Base-by-base conservation (phyloP, 2,329 filamentous ascomycete genomes). In the Nakataea oryzae region DNA sequence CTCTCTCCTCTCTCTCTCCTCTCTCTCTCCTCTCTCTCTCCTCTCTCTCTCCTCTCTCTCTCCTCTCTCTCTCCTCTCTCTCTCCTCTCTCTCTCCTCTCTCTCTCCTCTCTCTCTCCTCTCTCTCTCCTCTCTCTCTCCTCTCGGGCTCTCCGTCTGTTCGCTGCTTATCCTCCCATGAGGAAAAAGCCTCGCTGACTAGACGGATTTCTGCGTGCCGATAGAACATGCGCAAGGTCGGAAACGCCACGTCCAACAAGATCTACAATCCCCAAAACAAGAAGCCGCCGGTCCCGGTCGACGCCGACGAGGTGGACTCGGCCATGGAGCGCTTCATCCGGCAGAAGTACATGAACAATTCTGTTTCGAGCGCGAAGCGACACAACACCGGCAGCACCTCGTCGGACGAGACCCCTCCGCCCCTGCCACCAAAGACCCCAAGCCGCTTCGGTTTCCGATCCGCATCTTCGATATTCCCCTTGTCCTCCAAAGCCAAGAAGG, bases 211-310 rank as follows among this genome's bases (percentile, higher is more conserved):
- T 30, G 64, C 8, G 17, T 21, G 3, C 21, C 41, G 17, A 50
- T 69, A 97, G 91, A 93, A 88, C 71, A 99, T 99, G 95, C 95
- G 90, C 77, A 89, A 88, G 70, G 88, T 91, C 69, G 95, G 95
- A 70, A 99, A 99, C 72, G 76, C 81, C 59, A 82, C 86, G 54
- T 96, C 91, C 62, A 99, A 99, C 79, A 88, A 89, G 73, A 84
- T 86, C 63, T 97, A 91, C 77, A 99, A 99, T 71, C 89, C 95
- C 30, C 84, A 89, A 68, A 92, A 90, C 74, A 84, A 89, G 68
- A 89, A 87, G 69, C 87, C 95, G 1, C 85, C 93, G 5, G 87
- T 97, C 21, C 93, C 95, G 0, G 82, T 96, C 68, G 95, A 97
- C 71, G 86, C 86, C 54, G 95, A 99, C 75, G 93, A 97, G 76